Evolutionary conservation across 2,329 filamentous ascomycete genomes (phyloP).

Genomic region (Albophoma yamanashiensis): DNA sequence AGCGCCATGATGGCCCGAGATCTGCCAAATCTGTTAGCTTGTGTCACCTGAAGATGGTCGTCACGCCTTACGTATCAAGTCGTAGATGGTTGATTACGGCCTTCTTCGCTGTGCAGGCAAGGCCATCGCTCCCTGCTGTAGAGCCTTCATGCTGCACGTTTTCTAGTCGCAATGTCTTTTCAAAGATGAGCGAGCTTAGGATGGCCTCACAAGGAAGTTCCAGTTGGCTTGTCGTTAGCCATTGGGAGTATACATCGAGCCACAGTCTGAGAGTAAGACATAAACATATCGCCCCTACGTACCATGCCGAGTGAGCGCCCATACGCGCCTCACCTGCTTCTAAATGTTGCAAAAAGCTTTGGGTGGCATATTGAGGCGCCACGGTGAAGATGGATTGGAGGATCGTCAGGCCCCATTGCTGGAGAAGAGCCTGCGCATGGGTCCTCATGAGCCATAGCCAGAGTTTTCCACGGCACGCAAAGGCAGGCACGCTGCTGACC

Average conservation of each 20-base stretch:
- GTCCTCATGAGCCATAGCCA: neutral
- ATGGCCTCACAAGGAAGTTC: neutral
- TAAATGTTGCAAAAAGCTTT: neutral
- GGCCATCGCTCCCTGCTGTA: neutral
- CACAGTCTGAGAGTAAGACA: neutral
- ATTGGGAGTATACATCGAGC: neutral
- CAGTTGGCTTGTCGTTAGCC: neutral
- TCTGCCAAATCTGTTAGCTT: neutral
- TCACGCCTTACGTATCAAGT: neutral
- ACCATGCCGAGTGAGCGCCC: neutral
- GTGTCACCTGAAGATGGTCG: neutral
- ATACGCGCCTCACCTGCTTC: neutral
- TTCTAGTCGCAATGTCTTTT: neutral
- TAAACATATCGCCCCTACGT: neutral
- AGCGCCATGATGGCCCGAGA: neutral
- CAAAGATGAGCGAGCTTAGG: neutral
- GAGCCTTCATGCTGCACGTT: neutral
- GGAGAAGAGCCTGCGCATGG: neutral
- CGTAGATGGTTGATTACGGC: neutral
- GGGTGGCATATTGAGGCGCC: neutral
- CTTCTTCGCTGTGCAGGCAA: neutral
- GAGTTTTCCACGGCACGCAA: neutral
- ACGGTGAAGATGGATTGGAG: neutral
- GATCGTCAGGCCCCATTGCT: neutral
- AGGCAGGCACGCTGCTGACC: neutral